These are phyloP conservation scores for Phyllosticta ampelicida DNA, from an alignment of 2,329 filamentous ascomycete species.

Conservation along the genomic window DNA sequence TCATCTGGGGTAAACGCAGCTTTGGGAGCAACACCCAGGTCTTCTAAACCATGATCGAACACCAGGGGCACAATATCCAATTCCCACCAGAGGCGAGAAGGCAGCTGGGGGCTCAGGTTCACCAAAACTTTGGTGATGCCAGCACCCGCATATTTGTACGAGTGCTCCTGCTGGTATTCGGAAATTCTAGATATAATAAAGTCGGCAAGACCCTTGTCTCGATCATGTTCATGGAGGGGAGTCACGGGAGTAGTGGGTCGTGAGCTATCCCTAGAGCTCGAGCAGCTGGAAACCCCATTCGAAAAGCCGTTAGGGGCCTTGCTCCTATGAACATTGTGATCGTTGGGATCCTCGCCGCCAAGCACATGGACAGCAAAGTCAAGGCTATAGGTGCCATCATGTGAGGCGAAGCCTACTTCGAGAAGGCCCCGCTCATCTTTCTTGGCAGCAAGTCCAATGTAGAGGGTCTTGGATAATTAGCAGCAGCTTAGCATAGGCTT, in stretches of 20 bases:
- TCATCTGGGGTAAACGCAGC: constrained; percentile 56
- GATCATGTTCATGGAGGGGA: constrained; percentile 10
- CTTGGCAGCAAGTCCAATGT: constrained; percentile 50
- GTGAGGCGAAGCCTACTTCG: constrained; percentile 56
- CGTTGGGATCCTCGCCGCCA: constrained; percentile 16
- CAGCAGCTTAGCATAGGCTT: neutral
- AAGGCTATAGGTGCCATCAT: constrained; percentile 63
- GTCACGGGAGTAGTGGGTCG: constrained; percentile 8
- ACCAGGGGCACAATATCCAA: constrained; percentile 66
- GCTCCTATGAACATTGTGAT: neutral
- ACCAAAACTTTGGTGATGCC: constrained; percentile 55
- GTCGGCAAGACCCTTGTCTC: constrained; percentile 36
- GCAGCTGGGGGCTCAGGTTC: constrained; percentile 52
- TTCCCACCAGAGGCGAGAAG: constrained; percentile 63
- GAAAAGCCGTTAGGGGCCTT: constrained; percentile 5
- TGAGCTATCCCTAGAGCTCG: neutral
- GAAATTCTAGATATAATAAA: constrained; percentile 48
- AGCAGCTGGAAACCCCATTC: constrained; percentile 11
- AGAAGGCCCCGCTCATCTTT: constrained; percentile 42
- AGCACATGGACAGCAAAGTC: constrained; percentile 60
- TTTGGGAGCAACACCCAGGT: neutral
- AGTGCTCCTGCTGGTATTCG: constrained; percentile 52
- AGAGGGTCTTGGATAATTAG: constrained; percentile 33
- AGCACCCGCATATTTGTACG: constrained; percentile 64
- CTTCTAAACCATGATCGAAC: constrained; percentile 28